Conservation (phyloP, 331 rosid species). For the Rosa hybrid region DNA sequence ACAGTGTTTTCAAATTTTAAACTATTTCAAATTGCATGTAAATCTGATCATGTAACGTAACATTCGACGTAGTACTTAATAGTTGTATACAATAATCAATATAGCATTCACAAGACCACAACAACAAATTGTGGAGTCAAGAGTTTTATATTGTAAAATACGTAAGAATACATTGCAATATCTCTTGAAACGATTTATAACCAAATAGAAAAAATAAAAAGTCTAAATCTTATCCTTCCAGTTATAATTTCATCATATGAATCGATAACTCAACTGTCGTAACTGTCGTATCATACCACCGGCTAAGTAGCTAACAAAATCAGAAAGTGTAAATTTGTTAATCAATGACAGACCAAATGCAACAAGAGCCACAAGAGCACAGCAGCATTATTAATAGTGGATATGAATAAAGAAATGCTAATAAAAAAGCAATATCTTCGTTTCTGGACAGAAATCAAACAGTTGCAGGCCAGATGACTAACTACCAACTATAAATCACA, state of each 20-base stretch:
- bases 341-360: not conserved
- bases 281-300: too few species aligned
- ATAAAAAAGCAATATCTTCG: not conserved
- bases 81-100: too few species aligned
- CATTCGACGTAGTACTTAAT: too few species aligned
- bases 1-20: too few species aligned
- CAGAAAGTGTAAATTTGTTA: too few species aligned
- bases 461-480: not conserved
- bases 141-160: too few species aligned
- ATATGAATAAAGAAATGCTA: not conserved
- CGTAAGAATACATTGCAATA: not conserved
- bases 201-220: too few species aligned
- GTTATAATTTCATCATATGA: too few species aligned
- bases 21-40: not conserved
- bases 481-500: not conserved
- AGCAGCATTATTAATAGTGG: not conserved
- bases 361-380: not conserved
- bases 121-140: not conserved
- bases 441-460: not conserved
- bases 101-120: too few species aligned
- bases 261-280: too few species aligned
- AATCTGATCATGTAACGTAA: not conserved
- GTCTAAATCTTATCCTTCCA: too few species aligned
- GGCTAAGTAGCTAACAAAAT: too few species aligned
- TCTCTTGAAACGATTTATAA: not conserved